These are phyloP conservation scores for Leucocoprinus leucothites DNA, from an alignment of 768 basidiomycete species.

Conservation along the genomic window DNA sequence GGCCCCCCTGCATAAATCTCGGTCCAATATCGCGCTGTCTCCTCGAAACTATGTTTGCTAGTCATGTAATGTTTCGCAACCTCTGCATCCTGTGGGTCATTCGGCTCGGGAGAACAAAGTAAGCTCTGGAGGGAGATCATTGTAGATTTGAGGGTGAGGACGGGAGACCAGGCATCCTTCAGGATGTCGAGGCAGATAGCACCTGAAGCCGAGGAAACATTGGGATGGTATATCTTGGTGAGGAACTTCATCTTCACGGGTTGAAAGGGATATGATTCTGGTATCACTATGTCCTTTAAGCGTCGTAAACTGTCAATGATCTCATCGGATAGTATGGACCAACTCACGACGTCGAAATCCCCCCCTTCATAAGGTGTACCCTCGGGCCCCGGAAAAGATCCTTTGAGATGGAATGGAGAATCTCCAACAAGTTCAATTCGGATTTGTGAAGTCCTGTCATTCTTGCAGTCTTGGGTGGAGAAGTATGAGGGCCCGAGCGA, in stretches of 20 bases:
- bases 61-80: conserved; percentile 97
- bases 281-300: conserved; percentile 84
- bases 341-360: conserved; percentile 81
- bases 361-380: conserved; percentile 95
- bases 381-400: conserved; percentile 88
- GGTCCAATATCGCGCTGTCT: conserved; percentile 93
- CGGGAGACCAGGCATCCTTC: conserved; percentile 92
- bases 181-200: conserved; percentile 92
- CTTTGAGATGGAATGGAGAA: conserved; percentile 88
- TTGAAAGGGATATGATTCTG: conserved; percentile 88
- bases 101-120: conserved; percentile 91
- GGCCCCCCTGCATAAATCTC: conserved; percentile 86
- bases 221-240: conserved; percentile 95
- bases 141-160: conserved; percentile 94
- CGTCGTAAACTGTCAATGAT: conserved; percentile 6
- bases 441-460: conserved; percentile 88
- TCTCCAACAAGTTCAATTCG: conserved; percentile 84
- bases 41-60: conserved; percentile 82
- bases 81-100: conserved; percentile 97
- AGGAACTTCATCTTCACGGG: conserved; percentile 99
- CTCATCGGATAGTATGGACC: not conserved
- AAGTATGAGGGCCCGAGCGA: conserved; percentile 11
- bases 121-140: conserved; percentile 93
- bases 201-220: conserved; percentile 90
- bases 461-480: conserved; percentile 75